These are phyloP conservation scores for Penicillium bialowiezense DNA, from an alignment of 495 filamentous ascomycete genomes.

Conservation along the genomic window DNA sequence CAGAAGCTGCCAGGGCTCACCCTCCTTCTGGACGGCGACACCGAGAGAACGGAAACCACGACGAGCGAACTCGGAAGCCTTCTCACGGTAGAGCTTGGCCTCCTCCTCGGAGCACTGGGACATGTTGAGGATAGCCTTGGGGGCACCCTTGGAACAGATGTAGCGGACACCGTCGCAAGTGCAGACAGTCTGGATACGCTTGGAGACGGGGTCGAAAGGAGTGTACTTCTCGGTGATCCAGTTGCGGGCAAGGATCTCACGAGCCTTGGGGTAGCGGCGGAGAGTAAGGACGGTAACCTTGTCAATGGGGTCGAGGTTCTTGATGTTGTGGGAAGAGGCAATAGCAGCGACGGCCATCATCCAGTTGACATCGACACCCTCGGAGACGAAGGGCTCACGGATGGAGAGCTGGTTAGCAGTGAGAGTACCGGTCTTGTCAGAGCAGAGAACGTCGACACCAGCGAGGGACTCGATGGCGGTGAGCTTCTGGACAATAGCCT, in stretches of 20 bases:
- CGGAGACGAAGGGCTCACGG: slow-evolving; percentile 70
- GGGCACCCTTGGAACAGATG: slow-evolving; percentile 69
- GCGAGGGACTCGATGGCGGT: slow-evolving; percentile 74
- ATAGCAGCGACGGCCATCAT: slow-evolving; percentile 76
- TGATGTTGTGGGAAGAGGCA: slow-evolving; percentile 73
- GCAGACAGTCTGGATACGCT: slow-evolving; percentile 69
- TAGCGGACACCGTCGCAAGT: slow-evolving; percentile 65
- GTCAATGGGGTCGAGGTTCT: slow-evolving; percentile 74
- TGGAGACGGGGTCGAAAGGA: slow-evolving; percentile 76
- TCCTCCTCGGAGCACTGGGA: slow-evolving; percentile 63
- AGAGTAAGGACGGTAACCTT: slow-evolving; percentile 74
- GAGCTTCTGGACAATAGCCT: slow-evolving; percentile 74
- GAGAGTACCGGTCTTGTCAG: slow-evolving; percentile 76
- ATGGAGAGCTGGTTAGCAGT: slow-evolving; percentile 75
- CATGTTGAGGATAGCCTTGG: slow-evolving; percentile 68
- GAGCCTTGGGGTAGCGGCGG: slow-evolving; percentile 70
- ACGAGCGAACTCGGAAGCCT: slow-evolving; percentile 70
- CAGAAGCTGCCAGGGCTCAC: slow-evolving; percentile 65
- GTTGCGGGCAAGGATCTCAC: slow-evolving; percentile 65
- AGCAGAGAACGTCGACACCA: slow-evolving; percentile 74
- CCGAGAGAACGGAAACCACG: slow-evolving; percentile 81
- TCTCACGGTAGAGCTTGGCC: slow-evolving; percentile 62
- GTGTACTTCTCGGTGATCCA: slow-evolving; percentile 75
- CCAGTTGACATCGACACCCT: slow-evolving; percentile 76
- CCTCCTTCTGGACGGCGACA: slow-evolving; percentile 68